Evolutionary conservation across 192 early-diverging fungal genomes (phyloP).

Genomic region (Blastocladiella britannica): DNA sequence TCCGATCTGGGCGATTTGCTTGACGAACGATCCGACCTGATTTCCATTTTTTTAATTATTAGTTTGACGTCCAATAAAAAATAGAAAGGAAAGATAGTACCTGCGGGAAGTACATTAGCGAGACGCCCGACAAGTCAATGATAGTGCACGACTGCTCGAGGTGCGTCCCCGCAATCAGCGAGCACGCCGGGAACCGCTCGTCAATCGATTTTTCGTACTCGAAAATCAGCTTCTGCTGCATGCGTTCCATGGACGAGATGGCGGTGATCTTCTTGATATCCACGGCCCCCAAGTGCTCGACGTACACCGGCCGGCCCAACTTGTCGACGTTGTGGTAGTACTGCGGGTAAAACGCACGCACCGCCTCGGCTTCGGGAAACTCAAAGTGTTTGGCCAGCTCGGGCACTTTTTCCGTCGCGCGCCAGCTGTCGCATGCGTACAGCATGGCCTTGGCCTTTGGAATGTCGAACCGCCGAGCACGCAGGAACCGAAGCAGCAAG

Average conservation of each 20-base stretch:
- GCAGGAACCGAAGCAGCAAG: constrained; percentile 46
- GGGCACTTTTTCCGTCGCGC: constrained; percentile 38
- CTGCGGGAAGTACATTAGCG: constrained; percentile 49
- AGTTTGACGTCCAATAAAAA: no score
- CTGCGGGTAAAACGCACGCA: constrained; percentile 44
- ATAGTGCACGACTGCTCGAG: constrained; percentile 74
- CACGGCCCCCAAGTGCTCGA: constrained; percentile 62
- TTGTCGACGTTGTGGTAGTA: constrained; percentile 85
- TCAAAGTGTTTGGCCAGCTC: constrained; percentile 30
- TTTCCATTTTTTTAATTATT: no score
- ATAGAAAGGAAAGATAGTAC: no score
- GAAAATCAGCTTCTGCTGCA: constrained; percentile 50
- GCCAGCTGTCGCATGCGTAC: constrained; percentile 40
- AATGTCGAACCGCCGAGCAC: constrained; percentile 49
- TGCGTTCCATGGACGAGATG: constrained; percentile 41
- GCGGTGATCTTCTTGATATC: constrained; percentile 39
- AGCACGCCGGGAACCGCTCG: constrained; percentile 59
- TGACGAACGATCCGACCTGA: constrained; percentile 41
- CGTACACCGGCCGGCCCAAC: constrained; percentile 70
- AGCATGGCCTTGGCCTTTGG: constrained; percentile 48
- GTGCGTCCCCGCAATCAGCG: constrained; percentile 27
- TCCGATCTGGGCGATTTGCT: constrained; percentile 57
- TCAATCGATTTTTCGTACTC: constrained; percentile 49
- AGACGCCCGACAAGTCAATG: constrained; percentile 75
- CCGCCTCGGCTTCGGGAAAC: constrained; percentile 37